Conservation (phyloP, 805 yeast genomes). For the Zygosaccharomyces bailii region DNA sequence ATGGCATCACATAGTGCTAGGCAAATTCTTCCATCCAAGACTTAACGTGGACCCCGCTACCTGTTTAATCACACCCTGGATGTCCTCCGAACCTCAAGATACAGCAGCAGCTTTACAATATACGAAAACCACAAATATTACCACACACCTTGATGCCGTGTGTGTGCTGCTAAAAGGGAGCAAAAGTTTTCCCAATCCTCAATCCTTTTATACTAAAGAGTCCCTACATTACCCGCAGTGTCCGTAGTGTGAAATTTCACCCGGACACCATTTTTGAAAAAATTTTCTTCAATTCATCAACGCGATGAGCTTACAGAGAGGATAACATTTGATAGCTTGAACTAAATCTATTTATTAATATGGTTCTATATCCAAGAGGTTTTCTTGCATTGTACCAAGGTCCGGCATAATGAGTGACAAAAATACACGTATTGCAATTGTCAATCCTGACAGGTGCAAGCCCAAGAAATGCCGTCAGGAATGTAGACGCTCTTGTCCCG, state of each 20-base stretch:
- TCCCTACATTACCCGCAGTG: background rate
- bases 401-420: conserved; percentile 36
- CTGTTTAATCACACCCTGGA: no score
- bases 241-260: background rate
- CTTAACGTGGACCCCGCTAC: no score
- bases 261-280: background rate
- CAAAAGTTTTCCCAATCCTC: background rate
- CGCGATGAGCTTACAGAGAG: background rate
- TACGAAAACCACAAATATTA: no score
- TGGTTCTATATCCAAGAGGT: background rate
- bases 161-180: background rate
- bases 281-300: background rate
- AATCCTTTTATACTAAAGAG: background rate
- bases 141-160: no score
- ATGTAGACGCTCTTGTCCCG: conserved; percentile 96
- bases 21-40: no score
- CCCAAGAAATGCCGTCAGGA: conserved; percentile 99
- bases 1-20: no score
- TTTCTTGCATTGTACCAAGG: background rate
- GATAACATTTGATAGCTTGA: background rate
- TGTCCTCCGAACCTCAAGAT: no score
- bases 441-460: conserved; percentile 89
- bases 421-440: conserved; percentile 90
- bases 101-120: no score
- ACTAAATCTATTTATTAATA: background rate